Evolutionary conservation across 2,329 filamentous ascomycete genomes (phyloP).

Genomic region (Thielaviopsis populi): DNA sequence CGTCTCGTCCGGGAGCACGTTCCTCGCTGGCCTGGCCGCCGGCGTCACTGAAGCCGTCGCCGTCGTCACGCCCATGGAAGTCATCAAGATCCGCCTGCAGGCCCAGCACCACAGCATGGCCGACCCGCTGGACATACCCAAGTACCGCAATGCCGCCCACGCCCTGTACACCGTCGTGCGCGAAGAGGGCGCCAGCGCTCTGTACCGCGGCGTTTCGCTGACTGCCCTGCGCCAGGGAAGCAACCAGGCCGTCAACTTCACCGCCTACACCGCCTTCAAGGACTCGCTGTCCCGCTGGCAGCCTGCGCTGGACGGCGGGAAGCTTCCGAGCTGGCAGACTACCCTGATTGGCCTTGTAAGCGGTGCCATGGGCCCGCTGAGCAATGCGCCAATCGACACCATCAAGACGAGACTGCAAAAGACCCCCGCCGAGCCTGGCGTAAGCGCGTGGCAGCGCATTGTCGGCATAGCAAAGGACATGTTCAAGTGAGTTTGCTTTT

Average conservation of each 20-base stretch:
- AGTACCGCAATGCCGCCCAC: conserved; percentile 88
- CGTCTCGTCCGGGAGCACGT: conserved; percentile 56
- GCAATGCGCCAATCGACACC: conserved; percentile 94
- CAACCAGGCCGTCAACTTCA: conserved; percentile 98
- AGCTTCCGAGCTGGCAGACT: conserved; percentile 78
- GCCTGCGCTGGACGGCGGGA: conserved; percentile 46
- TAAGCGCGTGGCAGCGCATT: conserved; percentile 68
- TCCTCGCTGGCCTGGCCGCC: conserved; percentile 66
- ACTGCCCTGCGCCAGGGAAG: conserved; percentile 88
- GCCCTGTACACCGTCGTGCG: conserved; percentile 73
- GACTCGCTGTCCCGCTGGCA: conserved; percentile 57
- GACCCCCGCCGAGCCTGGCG: conserved; percentile 66
- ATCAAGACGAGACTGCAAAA: conserved; percentile 96
- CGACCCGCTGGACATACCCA: conserved; percentile 87
- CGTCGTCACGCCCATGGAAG: conserved; percentile 97
- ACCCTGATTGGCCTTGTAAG: conserved; percentile 79
- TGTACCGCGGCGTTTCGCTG: conserved; percentile 87
- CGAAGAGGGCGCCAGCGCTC: conserved; percentile 74
- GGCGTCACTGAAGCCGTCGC: conserved; percentile 93
- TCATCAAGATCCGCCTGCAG: conserved; percentile 96
- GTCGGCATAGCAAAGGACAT: conserved; percentile 63
- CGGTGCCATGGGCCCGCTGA: conserved; percentile 89
- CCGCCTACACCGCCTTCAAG: conserved; percentile 91
- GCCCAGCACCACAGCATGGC: conserved; percentile 97
- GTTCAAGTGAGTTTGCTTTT: conserved; percentile 54